Percentiles rank a stretch among this genome's conserved stretches.
These are phyloP conservation scores for Yamadazyma jaroonii DNA, from an alignment of 1,139 yeast species.

Conservation along the genomic window DNA sequence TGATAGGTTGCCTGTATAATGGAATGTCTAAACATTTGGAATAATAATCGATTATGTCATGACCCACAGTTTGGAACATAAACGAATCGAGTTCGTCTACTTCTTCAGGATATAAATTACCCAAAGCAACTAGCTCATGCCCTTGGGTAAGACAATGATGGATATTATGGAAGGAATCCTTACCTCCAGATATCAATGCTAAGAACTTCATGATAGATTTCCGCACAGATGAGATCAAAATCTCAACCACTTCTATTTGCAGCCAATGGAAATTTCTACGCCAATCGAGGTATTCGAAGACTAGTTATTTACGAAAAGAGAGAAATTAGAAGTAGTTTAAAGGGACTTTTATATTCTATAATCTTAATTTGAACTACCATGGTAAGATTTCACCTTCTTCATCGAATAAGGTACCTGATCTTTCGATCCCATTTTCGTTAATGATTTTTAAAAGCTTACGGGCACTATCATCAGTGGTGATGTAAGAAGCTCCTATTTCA, in stretches of 20 bases:
- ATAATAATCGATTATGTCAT: conserved; percentile 67
- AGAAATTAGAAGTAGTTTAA: too few relatives aligned
- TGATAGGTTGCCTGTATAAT: conserved; percentile 65
- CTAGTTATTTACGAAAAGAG: too few relatives aligned
- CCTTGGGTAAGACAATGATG: conserved; percentile 79
- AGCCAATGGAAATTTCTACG: background rate
- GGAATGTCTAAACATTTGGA: conserved; percentile 76
- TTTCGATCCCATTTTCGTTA: background rate
- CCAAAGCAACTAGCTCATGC: conserved; percentile 81
- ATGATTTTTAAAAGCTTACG: conserved; percentile 2
- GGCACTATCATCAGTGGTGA: conserved; percentile 6
- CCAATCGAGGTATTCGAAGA: too few relatives aligned
- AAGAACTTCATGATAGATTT: conserved; percentile 69
- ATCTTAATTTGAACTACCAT: too few relatives aligned
- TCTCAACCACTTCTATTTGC: background rate
- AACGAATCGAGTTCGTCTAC: conserved; percentile 80
- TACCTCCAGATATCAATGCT: conserved; percentile 92
- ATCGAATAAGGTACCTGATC: conserved; percentile 3
- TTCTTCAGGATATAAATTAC: conserved; percentile 70
- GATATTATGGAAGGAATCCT: conserved; percentile 89
- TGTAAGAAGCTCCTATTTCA: background rate
- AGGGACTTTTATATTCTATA: too few relatives aligned
- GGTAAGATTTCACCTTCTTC: background rate
- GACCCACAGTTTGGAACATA: conserved; percentile 99
- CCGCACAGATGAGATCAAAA: too few relatives aligned